A percentile compares a stretch with the other conserved stretches of the same genome.
Evolutionary conservation across 2,329 filamentous ascomycete species (phyloP).

Genomic region (Paracorniculantispora psalliotae): DNA sequence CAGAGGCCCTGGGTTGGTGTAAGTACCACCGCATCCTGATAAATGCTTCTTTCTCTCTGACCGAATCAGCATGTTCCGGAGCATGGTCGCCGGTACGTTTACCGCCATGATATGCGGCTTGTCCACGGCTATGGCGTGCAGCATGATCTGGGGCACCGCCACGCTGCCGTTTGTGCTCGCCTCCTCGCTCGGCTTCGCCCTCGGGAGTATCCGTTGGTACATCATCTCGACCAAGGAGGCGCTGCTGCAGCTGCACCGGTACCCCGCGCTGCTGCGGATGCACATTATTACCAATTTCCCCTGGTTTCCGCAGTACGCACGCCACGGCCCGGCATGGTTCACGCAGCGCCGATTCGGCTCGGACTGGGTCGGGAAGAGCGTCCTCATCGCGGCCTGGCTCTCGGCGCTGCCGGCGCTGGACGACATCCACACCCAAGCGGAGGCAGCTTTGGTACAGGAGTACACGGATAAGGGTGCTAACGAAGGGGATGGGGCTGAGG

Average conservation of each 20-base stretch:
- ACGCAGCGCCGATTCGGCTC: slow-evolving; percentile 14
- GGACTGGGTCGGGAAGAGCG: slow-evolving; percentile 18
- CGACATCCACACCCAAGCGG: slow-evolving; percentile 17
- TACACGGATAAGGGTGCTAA: background rate
- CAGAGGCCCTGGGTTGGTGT: background rate
- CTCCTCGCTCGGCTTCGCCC: slow-evolving; percentile 19
- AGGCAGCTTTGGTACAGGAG: slow-evolving; percentile 16
- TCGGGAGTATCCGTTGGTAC: slow-evolving; percentile 21
- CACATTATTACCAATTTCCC: slow-evolving; percentile 21
- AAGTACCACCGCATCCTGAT: background rate
- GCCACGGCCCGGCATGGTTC: slow-evolving; percentile 13
- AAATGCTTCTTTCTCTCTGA: background rate
- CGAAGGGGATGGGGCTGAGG: background rate
- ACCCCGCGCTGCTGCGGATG: slow-evolving; percentile 19
- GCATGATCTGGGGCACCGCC: slow-evolving; percentile 21
- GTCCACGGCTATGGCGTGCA: slow-evolving; percentile 15
- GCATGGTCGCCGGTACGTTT: slow-evolving; percentile 20
- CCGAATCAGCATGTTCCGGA: slow-evolving; percentile 20
- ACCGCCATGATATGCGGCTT: slow-evolving; percentile 18
- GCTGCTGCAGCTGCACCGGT: slow-evolving; percentile 18
- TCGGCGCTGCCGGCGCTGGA: slow-evolving; percentile 20
- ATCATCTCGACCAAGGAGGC: slow-evolving; percentile 16
- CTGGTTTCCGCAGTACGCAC: slow-evolving; percentile 16
- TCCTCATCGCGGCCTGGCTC: slow-evolving; percentile 20
- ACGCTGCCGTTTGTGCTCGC: slow-evolving; percentile 20